Percentiles rank a stretch among this genome's conserved stretches.
Conservation (phyloP, 306 rosid species). For the Malus asiatica region DNA sequence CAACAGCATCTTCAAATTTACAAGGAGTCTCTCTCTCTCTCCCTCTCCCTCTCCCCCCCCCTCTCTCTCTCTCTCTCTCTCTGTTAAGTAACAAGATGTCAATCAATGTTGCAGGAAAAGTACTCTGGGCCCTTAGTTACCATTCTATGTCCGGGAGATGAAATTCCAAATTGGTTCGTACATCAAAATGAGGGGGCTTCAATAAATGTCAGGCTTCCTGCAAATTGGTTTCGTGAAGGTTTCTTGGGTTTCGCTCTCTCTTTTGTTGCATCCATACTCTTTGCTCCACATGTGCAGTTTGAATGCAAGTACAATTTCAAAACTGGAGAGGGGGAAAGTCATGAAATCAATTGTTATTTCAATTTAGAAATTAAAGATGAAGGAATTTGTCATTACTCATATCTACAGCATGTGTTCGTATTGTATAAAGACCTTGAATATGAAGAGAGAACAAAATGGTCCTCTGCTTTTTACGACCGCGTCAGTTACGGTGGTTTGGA, state of each 20-base stretch:
- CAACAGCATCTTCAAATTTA: too few relatives aligned
- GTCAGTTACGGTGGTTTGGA: too few relatives aligned
- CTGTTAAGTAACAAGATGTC: not conserved
- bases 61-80: too few relatives aligned
- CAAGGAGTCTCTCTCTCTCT: too few relatives aligned
- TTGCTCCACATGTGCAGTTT: accelerated
- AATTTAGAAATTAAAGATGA: too few relatives aligned
- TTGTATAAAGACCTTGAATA: not conserved
- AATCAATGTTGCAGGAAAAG: not conserved
- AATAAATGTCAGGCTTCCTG: slow-evolving; percentile 10
- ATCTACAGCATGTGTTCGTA: not conserved
- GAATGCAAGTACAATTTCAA: not conserved
- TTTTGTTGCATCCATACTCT: not conserved
- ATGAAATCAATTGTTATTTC: not conserved
- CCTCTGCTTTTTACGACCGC: not conserved
- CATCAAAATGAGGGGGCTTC: slow-evolving; percentile 3
- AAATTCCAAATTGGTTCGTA: slow-evolving; percentile 13
- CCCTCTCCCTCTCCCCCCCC: too few relatives aligned
- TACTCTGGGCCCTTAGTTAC: accelerated
- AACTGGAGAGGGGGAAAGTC: not conserved
- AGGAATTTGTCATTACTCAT: too few relatives aligned
- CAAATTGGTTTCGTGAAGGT: not conserved
- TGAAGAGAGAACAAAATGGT: not conserved
- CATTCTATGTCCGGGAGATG: not conserved
- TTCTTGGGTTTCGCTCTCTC: slow-evolving; percentile 15